Evolutionary conservation across 257 asterid genomes (phyloP), one percentile per base, ranked within the genome.

Genomic region (Solanum dulcamara): DNA sequence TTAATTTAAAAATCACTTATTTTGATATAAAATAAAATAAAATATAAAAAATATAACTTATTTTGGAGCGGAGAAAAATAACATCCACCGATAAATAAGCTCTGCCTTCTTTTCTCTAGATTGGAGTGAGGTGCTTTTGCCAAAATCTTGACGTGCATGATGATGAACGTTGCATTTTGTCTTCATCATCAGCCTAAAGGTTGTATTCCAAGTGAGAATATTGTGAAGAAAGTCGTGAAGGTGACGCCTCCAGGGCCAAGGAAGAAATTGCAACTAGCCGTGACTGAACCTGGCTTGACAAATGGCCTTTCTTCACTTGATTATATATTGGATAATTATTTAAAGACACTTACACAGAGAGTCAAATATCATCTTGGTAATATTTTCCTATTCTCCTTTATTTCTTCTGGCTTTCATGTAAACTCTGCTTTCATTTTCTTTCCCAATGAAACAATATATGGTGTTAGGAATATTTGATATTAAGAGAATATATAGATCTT

Each of bases 291-390:
- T 26, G 71, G 72, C n/a, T 57, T 46, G 14, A 26, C 11, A 33
- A 66, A 8, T 22, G 72, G 38, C 13, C 53, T n/a, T 38, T 30
- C 84, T 57, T 15, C 30, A 62, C 51, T 46, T 22, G 46, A 81
- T 5, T 55, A 42, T 66, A 81, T 30, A 28, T 30, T 55, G 32
- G 71, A 55, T 32, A 81, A 57, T 42, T 81, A 81, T 57, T 46
- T 81, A n/a, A 46, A 81, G 5, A 81, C 84, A 17, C 64, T 81
- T 81, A 11, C 84, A 33, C 84, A 81, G 35, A 68, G 84, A 22
- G 84, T 81, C 74, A 81, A 81, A 35, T 81, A 81, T 42, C 84
- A 81, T 44, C 42, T 57, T 11, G 84, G 70, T 81, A 77, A 28
- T 13, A 64, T 13, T 66, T 66, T 66, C 6, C 35, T 13, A 5